A percentile compares a stretch with the other conserved stretches of the same genome.
These are phyloP conservation scores for Funneliformis caledonium DNA, from an alignment of 371 early-diverging fungal genomes.

Conservation along the genomic window DNA sequence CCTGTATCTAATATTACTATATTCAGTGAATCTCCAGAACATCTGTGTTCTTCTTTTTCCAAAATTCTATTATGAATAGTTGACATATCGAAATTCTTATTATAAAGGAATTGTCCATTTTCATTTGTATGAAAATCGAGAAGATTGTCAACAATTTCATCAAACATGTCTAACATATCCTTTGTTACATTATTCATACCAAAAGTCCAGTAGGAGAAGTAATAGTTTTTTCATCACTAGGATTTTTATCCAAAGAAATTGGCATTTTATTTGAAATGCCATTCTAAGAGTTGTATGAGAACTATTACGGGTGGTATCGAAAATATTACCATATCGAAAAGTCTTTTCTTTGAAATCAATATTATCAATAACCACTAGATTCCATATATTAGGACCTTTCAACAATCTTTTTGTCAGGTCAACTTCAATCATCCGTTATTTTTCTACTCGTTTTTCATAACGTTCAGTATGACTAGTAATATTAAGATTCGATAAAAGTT, in stretches of 20 bases:
- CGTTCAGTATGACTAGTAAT: background rate
- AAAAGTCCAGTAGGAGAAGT: background rate
- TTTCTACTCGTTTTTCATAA: slow-evolving; percentile 10
- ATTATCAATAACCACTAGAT: slow-evolving; percentile 17
- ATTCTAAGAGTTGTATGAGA: slow-evolving; percentile 17
- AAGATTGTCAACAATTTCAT: background rate
- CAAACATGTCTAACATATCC: background rate
- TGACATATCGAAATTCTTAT: background rate
- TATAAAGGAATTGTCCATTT: background rate
- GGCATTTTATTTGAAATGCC: slow-evolving; percentile 11
- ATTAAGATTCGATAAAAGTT: background rate
- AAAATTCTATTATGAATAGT: background rate
- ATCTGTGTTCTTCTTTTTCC: background rate
- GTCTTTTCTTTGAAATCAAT: slow-evolving; percentile 28
- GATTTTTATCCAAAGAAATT: background rate
- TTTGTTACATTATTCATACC: background rate
- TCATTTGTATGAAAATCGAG: background rate
- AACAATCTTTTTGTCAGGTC: background rate
- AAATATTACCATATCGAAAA: slow-evolving; percentile 32
- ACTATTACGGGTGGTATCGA: slow-evolving; percentile 1
- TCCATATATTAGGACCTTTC: slow-evolving; percentile 13
- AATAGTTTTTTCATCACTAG: background rate
- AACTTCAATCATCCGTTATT: background rate
- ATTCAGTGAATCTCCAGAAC: background rate
- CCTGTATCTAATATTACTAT: slow-evolving; percentile 16